Evolutionary conservation across 1,284 basidiomycete genomes (phyloP).

Genomic region (Tilletia indica): DNA sequence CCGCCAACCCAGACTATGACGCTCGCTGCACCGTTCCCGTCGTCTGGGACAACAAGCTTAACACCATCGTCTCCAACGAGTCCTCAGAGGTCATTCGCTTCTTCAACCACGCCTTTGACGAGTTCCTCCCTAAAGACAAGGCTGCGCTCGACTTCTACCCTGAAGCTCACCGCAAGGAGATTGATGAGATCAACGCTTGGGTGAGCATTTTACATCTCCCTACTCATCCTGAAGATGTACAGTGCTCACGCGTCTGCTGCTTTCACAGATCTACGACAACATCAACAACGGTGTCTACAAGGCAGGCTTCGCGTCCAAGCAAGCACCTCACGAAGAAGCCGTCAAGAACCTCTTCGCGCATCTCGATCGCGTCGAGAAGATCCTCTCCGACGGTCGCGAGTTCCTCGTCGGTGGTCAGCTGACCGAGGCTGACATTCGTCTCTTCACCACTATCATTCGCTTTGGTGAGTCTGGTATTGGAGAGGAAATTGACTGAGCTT

Average conservation of each 20-base stretch:
- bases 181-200: slow-evolving; percentile 84
- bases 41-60: slow-evolving; percentile 86
- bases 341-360: slow-evolving; percentile 68
- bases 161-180: slow-evolving; percentile 68
- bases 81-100: slow-evolving; percentile 71
- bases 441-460: slow-evolving; percentile 26
- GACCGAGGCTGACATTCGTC: slow-evolving; percentile 80
- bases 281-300: slow-evolving; percentile 69
- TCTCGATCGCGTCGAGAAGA: slow-evolving; percentile 77
- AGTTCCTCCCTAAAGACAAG: slow-evolving; percentile 42
- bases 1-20: slow-evolving; percentile 64
- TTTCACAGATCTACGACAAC: slow-evolving; percentile 30
- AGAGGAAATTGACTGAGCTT: background rate
- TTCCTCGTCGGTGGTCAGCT: slow-evolving; percentile 77
- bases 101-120: slow-evolving; percentile 65
- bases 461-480: slow-evolving; percentile 9
- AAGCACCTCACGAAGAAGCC: slow-evolving; percentile 76
- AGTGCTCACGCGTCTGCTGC: background rate
- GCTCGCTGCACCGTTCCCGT: slow-evolving; percentile 64
- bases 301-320: slow-evolving; percentile 79
- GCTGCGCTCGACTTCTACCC: slow-evolving; percentile 65
- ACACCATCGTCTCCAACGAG: slow-evolving; percentile 82
- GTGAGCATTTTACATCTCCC: slow-evolving; percentile 62
- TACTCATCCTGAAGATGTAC: slow-evolving; percentile 58
- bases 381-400: slow-evolving; percentile 71